Conservation (phyloP, 108 stramenopile species). For the Nitzschia sp. region DNA sequence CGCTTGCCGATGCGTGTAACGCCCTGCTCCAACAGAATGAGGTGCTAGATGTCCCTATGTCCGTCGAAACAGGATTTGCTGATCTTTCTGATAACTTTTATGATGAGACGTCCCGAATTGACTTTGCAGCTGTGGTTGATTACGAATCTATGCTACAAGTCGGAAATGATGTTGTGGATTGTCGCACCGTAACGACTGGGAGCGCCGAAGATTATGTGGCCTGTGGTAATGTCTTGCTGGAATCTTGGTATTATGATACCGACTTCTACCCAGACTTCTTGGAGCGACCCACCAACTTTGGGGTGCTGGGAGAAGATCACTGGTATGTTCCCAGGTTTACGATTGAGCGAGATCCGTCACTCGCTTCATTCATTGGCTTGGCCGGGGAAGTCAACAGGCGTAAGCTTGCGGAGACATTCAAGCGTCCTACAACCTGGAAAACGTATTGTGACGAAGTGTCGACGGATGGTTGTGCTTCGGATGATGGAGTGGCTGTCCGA, state of each 20-base stretch:
- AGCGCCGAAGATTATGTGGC: background rate
- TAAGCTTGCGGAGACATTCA: constrained; percentile 35
- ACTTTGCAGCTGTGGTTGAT: constrained; percentile 1
- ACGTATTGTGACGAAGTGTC: constrained; percentile 40
- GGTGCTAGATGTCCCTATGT: constrained; percentile 33
- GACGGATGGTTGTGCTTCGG: constrained; percentile 19
- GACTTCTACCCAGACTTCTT: background rate
- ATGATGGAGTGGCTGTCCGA: constrained; percentile 21
- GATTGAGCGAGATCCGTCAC: constrained; percentile 22
- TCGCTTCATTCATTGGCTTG: constrained; percentile 41
- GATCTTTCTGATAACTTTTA: constrained; percentile 26
- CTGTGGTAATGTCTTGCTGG: constrained; percentile 19
- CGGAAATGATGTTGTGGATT: constrained; percentile 8
- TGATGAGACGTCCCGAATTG: background rate
- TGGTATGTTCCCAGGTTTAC: constrained; percentile 44
- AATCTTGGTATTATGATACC: constrained; percentile 5
- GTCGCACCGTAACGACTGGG: constrained; percentile 3
- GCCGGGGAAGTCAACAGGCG: constrained; percentile 3
- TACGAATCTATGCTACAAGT: background rate
- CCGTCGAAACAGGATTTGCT: constrained; percentile 23
- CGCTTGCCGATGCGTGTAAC: background rate
- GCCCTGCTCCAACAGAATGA: constrained; percentile 13
- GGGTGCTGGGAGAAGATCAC: background rate
- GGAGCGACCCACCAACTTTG: background rate
- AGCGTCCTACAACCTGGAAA: constrained; percentile 39